Base-by-base conservation (phyloP, 495 filamentous ascomycete genomes). In the Corynascus novoguineensis region DNA sequence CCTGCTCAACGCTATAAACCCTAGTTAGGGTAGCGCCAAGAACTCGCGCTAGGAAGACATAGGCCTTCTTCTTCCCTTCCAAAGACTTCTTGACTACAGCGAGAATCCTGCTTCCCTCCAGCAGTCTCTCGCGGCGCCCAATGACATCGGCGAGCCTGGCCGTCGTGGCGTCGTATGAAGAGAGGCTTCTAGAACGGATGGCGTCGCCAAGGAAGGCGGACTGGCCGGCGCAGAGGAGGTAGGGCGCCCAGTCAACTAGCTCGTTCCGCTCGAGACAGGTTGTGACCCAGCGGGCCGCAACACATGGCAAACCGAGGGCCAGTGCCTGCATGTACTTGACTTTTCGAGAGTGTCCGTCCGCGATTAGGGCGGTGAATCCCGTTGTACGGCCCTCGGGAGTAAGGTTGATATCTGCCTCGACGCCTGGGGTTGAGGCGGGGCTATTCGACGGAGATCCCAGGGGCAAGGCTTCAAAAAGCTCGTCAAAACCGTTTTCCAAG, bases 251-350 rank as follows among this genome's bases (percentile, higher is more conserved):
- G 35, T 88, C 82, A 6, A 96, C 60, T 11, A 90, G 61, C 5
- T 69, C 68, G 34, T 75, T 74, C 52, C 80, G 78, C 8, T 76
- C 65, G 2, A 89, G 71, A 61, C 89, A 95, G 50, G 88, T 83
- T 28, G 80, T 76, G 52, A 97, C 74, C 95, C 95, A 98, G 29
- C 84, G 82, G 0, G 78, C 78, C 5, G 86, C 83, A 6, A 98
- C 77, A 60, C 90, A 95, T 0, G 95, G 95, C 1, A 98, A 68
- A 5, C 89, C 89, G 4, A 98, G 80, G 8, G 95, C 92, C 12
- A 98, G 83, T 0, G 93, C 93, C 68, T 97, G 92, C 79, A 98
- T 87, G 70, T 93, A 96, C 60, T 98, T 98, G 34, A 84, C 82
- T 53, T 87, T 86, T n/a, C 93, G 84, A 12, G 87, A 95, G 69